These are phyloP conservation scores for Astrothelium macrocarpum DNA, from an alignment of 495 filamentous ascomycete genomes.

Conservation along the genomic window DNA sequence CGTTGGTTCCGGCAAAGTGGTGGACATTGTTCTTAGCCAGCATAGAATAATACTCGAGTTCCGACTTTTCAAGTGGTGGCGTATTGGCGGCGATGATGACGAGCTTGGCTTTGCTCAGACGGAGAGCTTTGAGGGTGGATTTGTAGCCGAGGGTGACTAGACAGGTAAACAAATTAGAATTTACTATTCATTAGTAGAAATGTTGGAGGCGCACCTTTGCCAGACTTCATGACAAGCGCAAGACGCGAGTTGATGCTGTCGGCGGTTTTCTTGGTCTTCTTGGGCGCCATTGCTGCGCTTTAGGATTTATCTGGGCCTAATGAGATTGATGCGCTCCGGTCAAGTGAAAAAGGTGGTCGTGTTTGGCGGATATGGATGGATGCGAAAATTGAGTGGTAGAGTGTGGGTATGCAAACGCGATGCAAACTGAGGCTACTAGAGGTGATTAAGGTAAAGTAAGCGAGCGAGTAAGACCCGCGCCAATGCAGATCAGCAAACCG, in stretches of 20 bases:
- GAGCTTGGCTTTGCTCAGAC: conserved; percentile 70
- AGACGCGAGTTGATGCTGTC: conserved; percentile 85
- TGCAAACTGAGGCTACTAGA: not conserved
- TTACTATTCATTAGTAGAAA: not conserved
- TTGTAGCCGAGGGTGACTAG: conserved; percentile 83
- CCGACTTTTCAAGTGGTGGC: conserved; percentile 87
- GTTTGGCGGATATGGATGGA: not conserved
- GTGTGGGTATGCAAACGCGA: not conserved
- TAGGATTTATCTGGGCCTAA: not conserved
- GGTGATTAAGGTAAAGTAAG: not conserved
- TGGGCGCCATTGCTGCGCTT: conserved; percentile 60
- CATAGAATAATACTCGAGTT: conserved; percentile 85
- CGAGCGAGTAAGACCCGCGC: not conserved
- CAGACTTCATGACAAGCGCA: conserved; percentile 92
- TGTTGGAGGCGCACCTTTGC: conserved; percentile 53
- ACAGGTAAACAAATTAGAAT: conserved; percentile 13
- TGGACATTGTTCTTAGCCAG: conserved; percentile 86
- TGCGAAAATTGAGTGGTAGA: not conserved
- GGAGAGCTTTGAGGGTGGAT: conserved; percentile 90
- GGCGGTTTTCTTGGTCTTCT: conserved; percentile 87
- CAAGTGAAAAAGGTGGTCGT: not conserved
- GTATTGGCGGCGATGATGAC: conserved; percentile 84
- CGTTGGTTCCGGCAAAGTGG: conserved; percentile 96
- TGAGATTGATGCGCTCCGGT: not conserved
- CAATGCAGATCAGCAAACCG: not conserved